These are phyloP conservation scores for Gentiana dahurica DNA, from an alignment of 257 asterid species.

Conservation along the genomic window DNA sequence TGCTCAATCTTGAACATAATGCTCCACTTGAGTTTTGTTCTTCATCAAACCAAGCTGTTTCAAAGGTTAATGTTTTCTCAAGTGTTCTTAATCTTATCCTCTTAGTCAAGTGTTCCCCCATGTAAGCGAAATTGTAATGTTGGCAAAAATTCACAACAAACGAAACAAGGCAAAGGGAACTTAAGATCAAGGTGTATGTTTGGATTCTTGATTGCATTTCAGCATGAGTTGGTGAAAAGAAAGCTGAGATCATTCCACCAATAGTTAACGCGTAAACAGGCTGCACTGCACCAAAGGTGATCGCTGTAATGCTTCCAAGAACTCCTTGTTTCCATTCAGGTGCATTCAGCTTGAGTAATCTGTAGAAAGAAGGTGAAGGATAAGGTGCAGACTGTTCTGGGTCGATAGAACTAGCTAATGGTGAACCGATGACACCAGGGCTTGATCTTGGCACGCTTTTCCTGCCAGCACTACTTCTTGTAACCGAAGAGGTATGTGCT, in stretches of 20 bases:
- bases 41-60: conserved; percentile 74
- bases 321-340: conserved; percentile 77
- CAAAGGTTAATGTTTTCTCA: conserved; percentile 53
- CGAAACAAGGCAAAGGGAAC: conserved; percentile 47
- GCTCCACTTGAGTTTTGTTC: conserved; percentile 64
- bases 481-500: conserved; percentile 23
- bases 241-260: conserved; percentile 75
- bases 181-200: conserved; percentile 38
- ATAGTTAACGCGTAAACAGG: conserved; percentile 73
- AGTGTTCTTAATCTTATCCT: conserved; percentile 50
- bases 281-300: conserved; percentile 60
- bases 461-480: conserved; percentile 44
- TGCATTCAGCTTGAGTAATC: conserved; percentile 43
- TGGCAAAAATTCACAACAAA: conserved; percentile 49
- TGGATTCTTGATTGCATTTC: conserved; percentile 52
- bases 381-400: conserved; percentile 13
- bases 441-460: conserved; percentile 49
- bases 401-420: conserved; percentile 16
- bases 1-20: conserved; percentile 47
- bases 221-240: conserved; percentile 39
- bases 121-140: conserved; percentile 65
- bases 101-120: conserved; percentile 67
- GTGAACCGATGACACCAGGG: conserved; percentile 43
- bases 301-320: conserved; percentile 53
- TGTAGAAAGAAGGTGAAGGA: conserved; percentile 42